Evolutionary conservation across 441 rosid genomes (phyloP), one percentile per base, ranked within the genome.

Genomic region (Brassica balearica): DNA sequence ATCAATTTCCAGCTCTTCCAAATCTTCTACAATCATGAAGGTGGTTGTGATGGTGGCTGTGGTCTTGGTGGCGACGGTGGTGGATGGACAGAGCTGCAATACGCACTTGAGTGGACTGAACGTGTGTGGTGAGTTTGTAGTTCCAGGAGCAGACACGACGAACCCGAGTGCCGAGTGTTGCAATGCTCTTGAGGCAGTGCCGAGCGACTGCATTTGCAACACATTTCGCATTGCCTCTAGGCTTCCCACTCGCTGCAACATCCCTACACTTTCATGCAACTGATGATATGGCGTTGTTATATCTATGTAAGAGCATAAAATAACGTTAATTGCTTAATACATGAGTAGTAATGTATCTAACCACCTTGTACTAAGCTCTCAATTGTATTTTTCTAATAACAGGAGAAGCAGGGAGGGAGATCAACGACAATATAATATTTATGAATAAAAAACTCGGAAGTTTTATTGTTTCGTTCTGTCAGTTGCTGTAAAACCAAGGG

Each of bases 141-240:
- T 77, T 60, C 81, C 84, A 1, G 84, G 84, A 61, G 84, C 81
- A n/a, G 79, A 77, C 63, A 72, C 14, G 62, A 77, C 72, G 0
- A 81, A 69, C 69, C 84, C 84, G 3, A 76, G 74, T 77, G 78
- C 81, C 0, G 84, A 77, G 60, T 81, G 84, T 69, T 81, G 84
- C 68, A 77, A 14, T 63, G 81, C 78, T 34, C 84, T 81, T 41
- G 78, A 68, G 43, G 71, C 84, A 43, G 78, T 81, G 2, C 81
- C 80, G 6, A 77, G 38, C 3, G 78, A 77, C 41, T 81, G 84
- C 14, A 70, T 81, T 56, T 81, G 84, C 64, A 81, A 63, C 84
- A 81, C 84, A 36, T 10, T 81, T 62, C 77, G 81, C 56, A 77
- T 81, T 73, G 81, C 81, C 5, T 77, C 84, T 32, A 72, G 81